These are phyloP conservation scores for Colletotrichum sp. DNA, from an alignment of 2,329 filamentous ascomycete genomes.

Conservation along the genomic window DNA sequence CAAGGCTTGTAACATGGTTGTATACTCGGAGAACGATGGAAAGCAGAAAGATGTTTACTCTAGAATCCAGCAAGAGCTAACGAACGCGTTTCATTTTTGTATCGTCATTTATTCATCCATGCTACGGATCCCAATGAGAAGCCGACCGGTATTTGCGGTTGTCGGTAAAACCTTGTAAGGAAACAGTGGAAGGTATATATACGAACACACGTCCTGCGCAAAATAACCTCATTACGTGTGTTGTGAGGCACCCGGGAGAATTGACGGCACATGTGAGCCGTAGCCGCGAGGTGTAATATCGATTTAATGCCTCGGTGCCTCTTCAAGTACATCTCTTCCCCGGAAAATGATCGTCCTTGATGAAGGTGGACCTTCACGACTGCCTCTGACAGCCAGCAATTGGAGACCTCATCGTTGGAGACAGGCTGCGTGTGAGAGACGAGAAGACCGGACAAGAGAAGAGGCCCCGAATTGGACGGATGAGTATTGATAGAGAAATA, in stretches of 20 bases:
- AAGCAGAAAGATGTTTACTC: too few species aligned
- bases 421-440: neutral
- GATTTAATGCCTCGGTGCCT: rapidly evolving
- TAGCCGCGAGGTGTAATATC: rapidly evolving
- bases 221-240: rapidly evolving
- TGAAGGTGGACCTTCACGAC: too few species aligned
- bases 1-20: too few species aligned
- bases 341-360: rapidly evolving
- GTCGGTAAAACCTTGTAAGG: too few species aligned
- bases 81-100: too few species aligned
- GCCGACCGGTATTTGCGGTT: too few species aligned
- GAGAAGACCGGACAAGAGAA: neutral
- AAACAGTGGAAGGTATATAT: too few species aligned
- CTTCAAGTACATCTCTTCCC: neutral
- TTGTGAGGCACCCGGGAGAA: neutral
- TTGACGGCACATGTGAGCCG: neutral
- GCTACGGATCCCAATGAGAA: too few species aligned
- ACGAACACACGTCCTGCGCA: rapidly evolving
- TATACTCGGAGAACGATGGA: too few species aligned
- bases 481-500: neutral
- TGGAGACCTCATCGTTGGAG: neutral
- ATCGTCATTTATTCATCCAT: too few species aligned
- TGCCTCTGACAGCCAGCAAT: neutral
- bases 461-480: rapidly evolving
- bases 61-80: too few species aligned